Evolutionary conservation across 768 basidiomycete species (phyloP), one percentile per base, ranked within the genome.

Genomic region (Serendipita indica): DNA sequence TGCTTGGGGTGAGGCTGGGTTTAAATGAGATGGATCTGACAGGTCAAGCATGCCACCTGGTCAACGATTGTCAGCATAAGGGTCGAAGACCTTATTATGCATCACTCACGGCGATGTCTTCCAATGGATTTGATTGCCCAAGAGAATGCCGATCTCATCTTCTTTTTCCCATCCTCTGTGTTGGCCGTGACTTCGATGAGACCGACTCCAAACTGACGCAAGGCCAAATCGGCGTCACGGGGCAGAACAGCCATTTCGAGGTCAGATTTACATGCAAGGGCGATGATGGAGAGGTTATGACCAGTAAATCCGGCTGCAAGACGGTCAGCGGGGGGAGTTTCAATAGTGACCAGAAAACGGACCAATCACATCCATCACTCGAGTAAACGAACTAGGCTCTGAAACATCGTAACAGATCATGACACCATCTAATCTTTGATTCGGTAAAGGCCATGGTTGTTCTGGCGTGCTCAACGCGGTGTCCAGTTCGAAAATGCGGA

Each of bases 211-310:
- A 84, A 84, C 33, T 73, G 71, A 33, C 75, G 70, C 39, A 85
- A 73, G 39, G 82, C 67, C 18, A 69, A 72, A 20, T 72, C 64
- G 3, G 80, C 82, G 46, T 69, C 70, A 57, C 74, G 70, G 7
- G 84, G 79, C 62, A 83, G 76, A n/a, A 89, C 73, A 37, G 72
- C 72, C 35, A 72, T 73, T 18, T 74, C 74, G 18, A 84, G 71
- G 66, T 94, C 88, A 3, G 83, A 82, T 69, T 96, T 97, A 73
- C 91, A 90, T 3, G 88, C 89, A 13, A 97, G 73, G 12, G 90
- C 85, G 43, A 94, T 75, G 25, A 79, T 72, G 6, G 86, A 79
- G 34, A 85, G 71, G 60, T 77, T 77, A 66, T 80, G 70, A 57
- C 75, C 72, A 64, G 71, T 72, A 69, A 80, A 83, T 60, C 77